A percentile compares a stretch with the other conserved stretches of the same genome.
Evolutionary conservation across 768 basidiomycete species (phyloP).

Genomic region (Xanthoconium stramineum): DNA sequence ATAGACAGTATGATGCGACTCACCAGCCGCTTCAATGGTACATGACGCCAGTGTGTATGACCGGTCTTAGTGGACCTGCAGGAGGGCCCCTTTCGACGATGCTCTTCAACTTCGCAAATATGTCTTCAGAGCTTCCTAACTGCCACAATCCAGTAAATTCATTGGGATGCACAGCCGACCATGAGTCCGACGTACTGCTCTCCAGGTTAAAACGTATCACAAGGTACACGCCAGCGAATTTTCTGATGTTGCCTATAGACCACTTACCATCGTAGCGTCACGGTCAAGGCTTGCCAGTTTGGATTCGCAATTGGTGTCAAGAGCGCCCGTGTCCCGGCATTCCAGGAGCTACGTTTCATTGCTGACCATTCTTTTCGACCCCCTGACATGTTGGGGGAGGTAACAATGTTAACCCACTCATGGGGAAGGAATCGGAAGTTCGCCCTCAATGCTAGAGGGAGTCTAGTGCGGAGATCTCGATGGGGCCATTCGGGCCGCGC

Average conservation of each 20-base stretch:
- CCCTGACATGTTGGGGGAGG: not conserved
- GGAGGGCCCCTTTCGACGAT: not conserved
- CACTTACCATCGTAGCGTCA: not conserved
- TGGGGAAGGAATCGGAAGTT: not conserved
- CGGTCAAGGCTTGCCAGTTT: not conserved
- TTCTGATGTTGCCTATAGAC: not conserved
- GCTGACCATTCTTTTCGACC: not conserved
- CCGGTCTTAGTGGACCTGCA: not conserved
- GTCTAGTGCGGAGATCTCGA: slow-evolving; percentile 4
- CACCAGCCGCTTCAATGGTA: not conserved
- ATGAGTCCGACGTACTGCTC: not conserved
- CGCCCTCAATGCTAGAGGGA: not conserved
- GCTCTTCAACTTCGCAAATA: not conserved
- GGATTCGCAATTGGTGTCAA: not conserved
- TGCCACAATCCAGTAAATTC: not conserved
- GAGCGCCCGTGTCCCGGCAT: not conserved
- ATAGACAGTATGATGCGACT: too few relatives aligned
- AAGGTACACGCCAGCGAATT: not conserved
- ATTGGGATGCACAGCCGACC: not conserved
- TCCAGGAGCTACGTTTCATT: not conserved
- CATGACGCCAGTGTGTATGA: not conserved
- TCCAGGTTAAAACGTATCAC: not conserved
- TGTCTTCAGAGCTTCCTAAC: not conserved
- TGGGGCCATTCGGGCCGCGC: not conserved
- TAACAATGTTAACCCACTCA: not conserved